Conservation (phyloP, 2,329 filamentous ascomycete species). For the Xylaria sp. region DNA sequence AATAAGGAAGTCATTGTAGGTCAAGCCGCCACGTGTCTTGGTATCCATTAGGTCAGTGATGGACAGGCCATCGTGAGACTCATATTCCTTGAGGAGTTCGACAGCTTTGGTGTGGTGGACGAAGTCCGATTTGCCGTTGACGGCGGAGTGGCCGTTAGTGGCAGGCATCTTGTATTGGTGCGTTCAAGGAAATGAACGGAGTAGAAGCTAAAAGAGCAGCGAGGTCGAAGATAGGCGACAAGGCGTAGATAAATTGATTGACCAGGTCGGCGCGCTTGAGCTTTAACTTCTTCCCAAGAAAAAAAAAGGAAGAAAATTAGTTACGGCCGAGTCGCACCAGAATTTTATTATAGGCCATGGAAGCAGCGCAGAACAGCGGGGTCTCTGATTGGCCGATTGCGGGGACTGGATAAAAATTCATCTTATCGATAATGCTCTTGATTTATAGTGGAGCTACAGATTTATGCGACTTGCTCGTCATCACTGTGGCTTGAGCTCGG, state of each 20-base stretch:
- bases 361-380: slow-evolving; percentile 9
- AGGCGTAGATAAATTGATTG: slow-evolving; percentile 42
- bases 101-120: slow-evolving; percentile 80
- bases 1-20: slow-evolving; percentile 98
- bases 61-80: slow-evolving; percentile 84
- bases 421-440: slow-evolving; percentile 9
- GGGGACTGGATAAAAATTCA: background rate
- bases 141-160: slow-evolving; percentile 70
- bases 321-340: slow-evolving; percentile 47
- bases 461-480: slow-evolving; percentile 1
- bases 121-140: slow-evolving; percentile 65
- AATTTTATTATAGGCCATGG: slow-evolving; percentile 51
- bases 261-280: slow-evolving; percentile 52
- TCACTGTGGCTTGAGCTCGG: background rate
- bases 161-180: slow-evolving; percentile 71
- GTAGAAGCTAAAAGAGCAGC: slow-evolving; percentile 42
- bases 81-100: slow-evolving; percentile 83
- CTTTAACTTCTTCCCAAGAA: slow-evolving; percentile 64
- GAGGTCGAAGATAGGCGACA: slow-evolving; percentile 58
- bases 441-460: background rate
- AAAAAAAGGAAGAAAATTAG: slow-evolving; percentile 55
- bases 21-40: slow-evolving; percentile 89
- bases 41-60: slow-evolving; percentile 90
- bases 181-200: slow-evolving; percentile 47
- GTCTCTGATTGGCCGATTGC: slow-evolving; percentile 10